Base-by-base conservation (phyloP, 2,329 filamentous ascomycete species). In the Calonectria henricotiae region DNA sequence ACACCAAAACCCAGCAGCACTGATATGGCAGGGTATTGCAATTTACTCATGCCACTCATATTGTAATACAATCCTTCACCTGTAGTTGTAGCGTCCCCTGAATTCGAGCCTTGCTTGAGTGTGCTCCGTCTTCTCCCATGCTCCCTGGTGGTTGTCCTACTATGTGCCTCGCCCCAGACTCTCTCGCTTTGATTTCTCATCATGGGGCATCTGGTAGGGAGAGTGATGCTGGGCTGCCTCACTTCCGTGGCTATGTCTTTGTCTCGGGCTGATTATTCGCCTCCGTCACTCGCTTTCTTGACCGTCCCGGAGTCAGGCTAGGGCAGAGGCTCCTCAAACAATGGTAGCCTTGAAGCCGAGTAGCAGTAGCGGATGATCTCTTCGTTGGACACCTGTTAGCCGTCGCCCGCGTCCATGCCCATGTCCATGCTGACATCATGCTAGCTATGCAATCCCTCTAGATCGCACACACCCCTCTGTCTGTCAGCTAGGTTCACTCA, bases 401-500 rank as follows among this genome's bases (percentile, higher is more conserved):
- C 44, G 64, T 55, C 30, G 7, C 30, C 37, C 49, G n/a, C 30
- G 30, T 55, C 49, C 49, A 55, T 55, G 49, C 37, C 49, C 49
- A 37, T 55, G 30, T 55, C 30, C 49, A 55, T 54, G 49, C 49
- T 30, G 30, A 55, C n/a, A 8, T n/a, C 49, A 23, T 67, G 44
- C 65, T 47, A 37, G 49, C 55, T 55, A 51, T 67, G 41, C 54
- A 20, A 55, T 49, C 25, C 32, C 20, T 23, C 27, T 15, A 39
- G 54, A 49, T 62, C 30, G 47, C 39, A 58, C 41, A 54, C 49
- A 20, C 62, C 35, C 62, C 35, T 32, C 62, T 17, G n/a, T n/a
- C 15, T 5, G 41, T 17, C 20, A 20, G 20, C 20, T 20, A 20
- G 20, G 20, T 20, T 20, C 20, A 20, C 20, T 20, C 20, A 20